Conservation (phyloP, 179 eudicot species). For the Spergularia azorica region DNA sequence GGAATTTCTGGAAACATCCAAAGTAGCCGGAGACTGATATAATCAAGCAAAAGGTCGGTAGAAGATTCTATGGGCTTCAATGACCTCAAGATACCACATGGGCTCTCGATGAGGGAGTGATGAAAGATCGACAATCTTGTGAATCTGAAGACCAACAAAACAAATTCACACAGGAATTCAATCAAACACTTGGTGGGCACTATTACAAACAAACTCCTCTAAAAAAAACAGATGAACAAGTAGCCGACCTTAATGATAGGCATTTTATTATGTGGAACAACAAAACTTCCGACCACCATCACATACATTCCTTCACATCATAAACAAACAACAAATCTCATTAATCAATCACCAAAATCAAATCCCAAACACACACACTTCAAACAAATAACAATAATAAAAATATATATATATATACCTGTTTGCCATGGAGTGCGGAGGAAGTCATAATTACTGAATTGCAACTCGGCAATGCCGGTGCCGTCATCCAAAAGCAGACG, state of each 20-base stretch:
- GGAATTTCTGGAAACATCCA: neutral
- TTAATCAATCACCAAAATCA: no score
- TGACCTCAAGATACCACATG: slow-evolving; percentile 95
- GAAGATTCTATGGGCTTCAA: slow-evolving; percentile 79
- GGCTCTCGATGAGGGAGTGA: slow-evolving; percentile 75
- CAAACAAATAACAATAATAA: neutral
- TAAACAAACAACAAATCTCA: neutral
- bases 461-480: slow-evolving; percentile 59
- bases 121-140: slow-evolving; percentile 91
- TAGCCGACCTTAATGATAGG: neutral
- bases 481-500: slow-evolving; percentile 74
- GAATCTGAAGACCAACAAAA: slow-evolving; percentile 50
- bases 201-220: no score
- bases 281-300: slow-evolving; percentile 75
- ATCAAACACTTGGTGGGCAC: slow-evolving; percentile 30
- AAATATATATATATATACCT: slow-evolving; percentile 35
- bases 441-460: slow-evolving; percentile 35
- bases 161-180: slow-evolving; percentile 8
- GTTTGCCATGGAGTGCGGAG: slow-evolving; percentile 38
- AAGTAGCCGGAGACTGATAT: neutral
- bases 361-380: neutral
- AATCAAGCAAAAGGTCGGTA: slow-evolving; percentile 42
- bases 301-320: slow-evolving; percentile 65
- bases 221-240: neutral
- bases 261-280: slow-evolving; percentile 27